Evolutionary conservation across 2,329 filamentous ascomycete genomes (phyloP).

Genomic region (Knoxdaviesia proteae): DNA sequence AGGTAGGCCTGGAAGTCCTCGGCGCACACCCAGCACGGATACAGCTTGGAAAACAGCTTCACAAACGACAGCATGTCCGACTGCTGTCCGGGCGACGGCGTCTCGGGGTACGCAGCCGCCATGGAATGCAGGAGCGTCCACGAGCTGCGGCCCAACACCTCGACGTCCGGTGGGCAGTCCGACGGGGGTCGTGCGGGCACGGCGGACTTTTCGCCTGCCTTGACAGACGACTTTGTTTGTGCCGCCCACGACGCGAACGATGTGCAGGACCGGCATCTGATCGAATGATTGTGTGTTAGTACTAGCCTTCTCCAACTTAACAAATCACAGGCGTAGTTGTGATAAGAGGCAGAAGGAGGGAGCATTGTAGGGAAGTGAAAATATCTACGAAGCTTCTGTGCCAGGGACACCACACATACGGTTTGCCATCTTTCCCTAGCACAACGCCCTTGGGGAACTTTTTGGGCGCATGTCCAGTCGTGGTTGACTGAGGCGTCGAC

Average conservation of each 20-base stretch:
- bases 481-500: neutral
- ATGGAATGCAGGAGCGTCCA: constrained; percentile 93
- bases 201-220: constrained; percentile 9
- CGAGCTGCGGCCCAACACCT: constrained; percentile 62
- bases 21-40: constrained; percentile 91
- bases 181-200: constrained; percentile 11
- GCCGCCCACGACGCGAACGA: constrained; percentile 43
- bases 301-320: neutral
- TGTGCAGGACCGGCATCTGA: constrained; percentile 51
- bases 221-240: constrained; percentile 23
- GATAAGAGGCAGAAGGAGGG: constrained; percentile 6
- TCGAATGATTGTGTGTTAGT: neutral
- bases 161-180: constrained; percentile 83
- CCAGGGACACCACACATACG: constrained; percentile 32
- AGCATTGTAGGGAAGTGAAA: constrained; percentile 9
- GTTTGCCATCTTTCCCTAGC: constrained; percentile 64
- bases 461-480: constrained; percentile 18
- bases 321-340: neutral
- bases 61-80: constrained; percentile 61
- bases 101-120: constrained; percentile 63
- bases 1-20: constrained; percentile 80
- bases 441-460: constrained; percentile 52
- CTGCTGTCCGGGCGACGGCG: constrained; percentile 48
- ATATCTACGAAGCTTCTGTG: neutral
- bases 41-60: constrained; percentile 60